A percentile compares a stretch with the other conserved stretches of the same genome.
phyloP scores from a whole-genome alignment of 2,329 filamentous ascomycete genomes.

The Cytospora paraplurivora region DNA sequence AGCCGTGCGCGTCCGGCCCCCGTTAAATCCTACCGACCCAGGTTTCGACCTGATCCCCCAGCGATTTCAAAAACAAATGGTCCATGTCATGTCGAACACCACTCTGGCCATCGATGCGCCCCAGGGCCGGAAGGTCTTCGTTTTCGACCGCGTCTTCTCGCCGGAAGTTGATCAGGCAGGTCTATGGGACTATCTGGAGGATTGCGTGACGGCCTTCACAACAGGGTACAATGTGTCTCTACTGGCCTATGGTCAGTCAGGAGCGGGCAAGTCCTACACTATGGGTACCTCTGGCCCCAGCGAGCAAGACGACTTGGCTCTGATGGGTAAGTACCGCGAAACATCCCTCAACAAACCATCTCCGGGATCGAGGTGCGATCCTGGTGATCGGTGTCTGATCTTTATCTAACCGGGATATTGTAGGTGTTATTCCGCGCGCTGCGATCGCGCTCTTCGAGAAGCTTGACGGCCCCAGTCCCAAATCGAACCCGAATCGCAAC shows the following conservation, averaged over 20 bases:
- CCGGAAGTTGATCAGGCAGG: conserved; percentile 84
- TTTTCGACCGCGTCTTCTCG: conserved; percentile 93
- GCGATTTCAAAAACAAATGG: conserved; percentile 89
- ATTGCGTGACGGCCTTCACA: conserved; percentile 86
- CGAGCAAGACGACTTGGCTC: conserved; percentile 70
- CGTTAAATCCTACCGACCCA: conserved; percentile 79
- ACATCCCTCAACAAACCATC: neutral
- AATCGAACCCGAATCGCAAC: conserved; percentile 53
- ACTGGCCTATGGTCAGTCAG: conserved; percentile 94
- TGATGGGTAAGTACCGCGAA: conserved; percentile 70
- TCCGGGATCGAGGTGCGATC: neutral
- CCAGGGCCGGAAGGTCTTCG: conserved; percentile 90
- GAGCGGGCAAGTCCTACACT: conserved; percentile 96
- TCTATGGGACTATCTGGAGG: conserved; percentile 89
- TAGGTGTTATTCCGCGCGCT: conserved; percentile 93
- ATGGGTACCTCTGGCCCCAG: conserved; percentile 92
- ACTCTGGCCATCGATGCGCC: conserved; percentile 87
- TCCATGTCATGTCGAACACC: conserved; percentile 83
- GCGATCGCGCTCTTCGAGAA: conserved; percentile 86
- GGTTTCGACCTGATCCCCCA: conserved; percentile 95
- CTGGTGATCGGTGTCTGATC: conserved; percentile 2
- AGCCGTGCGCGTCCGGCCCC: conserved; percentile 93
- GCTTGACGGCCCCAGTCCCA: conserved; percentile 62
- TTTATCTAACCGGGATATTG: conserved; percentile 28
- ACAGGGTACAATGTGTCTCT: conserved; percentile 99